These are phyloP conservation scores for Phytophthora citricola DNA, from an alignment of 352 stramenopile genomes.

Conservation along the genomic window DNA sequence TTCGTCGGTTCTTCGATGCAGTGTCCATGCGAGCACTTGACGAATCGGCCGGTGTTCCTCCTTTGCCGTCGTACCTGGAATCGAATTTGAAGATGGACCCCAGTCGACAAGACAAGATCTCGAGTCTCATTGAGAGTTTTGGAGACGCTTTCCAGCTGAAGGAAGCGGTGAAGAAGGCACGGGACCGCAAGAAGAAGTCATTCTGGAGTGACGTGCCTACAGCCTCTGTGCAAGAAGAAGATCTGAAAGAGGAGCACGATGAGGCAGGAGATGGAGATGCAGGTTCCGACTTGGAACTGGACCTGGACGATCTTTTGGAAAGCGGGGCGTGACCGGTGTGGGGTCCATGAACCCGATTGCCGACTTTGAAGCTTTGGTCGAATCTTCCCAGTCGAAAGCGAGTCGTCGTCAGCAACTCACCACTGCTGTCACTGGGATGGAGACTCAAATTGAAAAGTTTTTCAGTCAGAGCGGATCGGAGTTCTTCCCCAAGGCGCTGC, in stretches of 20 bases:
- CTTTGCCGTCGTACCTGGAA: constrained; percentile 66
- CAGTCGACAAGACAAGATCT: constrained; percentile 48
- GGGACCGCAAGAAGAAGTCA: constrained; percentile 72
- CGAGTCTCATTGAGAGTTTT: constrained; percentile 70
- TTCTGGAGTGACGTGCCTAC: constrained; percentile 81
- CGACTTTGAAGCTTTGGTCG: constrained; percentile 80
- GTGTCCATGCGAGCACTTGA: constrained; percentile 67
- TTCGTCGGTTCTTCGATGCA: constrained; percentile 77
- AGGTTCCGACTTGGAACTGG: constrained; percentile 67
- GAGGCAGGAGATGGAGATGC: constrained; percentile 29
- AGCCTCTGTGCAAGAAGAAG: constrained; percentile 41
- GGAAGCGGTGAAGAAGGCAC: constrained; percentile 72
- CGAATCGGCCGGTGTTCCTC: constrained; percentile 48
- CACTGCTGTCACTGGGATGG: constrained; percentile 71
- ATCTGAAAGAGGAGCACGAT: constrained; percentile 51
- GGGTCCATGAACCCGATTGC: constrained; percentile 87
- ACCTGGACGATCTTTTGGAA: constrained; percentile 80
- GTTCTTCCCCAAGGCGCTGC: constrained; percentile 74
- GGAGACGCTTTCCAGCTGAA: constrained; percentile 79
- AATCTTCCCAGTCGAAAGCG: constrained; percentile 52
- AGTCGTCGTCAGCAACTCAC: constrained; percentile 45
- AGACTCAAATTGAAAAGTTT: constrained; percentile 72
- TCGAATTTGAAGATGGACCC: constrained; percentile 70
- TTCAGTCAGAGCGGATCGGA: constrained; percentile 49
- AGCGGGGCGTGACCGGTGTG: constrained; percentile 69